Conservation (phyloP, 2,329 filamentous ascomycete species). For the Penicillium brasilianum region DNA sequence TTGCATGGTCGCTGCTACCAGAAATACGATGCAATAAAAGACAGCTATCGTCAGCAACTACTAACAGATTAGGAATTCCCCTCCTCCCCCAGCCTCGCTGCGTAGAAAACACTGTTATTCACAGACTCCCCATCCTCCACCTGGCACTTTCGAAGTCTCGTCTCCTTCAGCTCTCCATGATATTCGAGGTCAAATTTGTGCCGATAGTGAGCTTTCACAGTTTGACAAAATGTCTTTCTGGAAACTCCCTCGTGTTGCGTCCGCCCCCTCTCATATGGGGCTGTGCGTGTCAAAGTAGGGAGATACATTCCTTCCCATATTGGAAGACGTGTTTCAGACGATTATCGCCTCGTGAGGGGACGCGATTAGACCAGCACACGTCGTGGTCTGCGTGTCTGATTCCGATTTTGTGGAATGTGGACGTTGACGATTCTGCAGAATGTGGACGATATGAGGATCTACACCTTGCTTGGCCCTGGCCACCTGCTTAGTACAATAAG, state of each 20-base stretch:
- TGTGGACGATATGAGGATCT: constrained; percentile 5
- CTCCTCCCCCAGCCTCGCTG: background rate
- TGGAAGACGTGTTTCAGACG: background rate
- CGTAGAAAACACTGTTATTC: background rate
- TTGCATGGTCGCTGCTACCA: background rate
- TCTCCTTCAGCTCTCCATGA: constrained; percentile 46
- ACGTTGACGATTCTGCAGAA: constrained; percentile 10
- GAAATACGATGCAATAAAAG: background rate
- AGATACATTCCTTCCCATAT: constrained; percentile 44
- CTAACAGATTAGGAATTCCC: constrained; percentile 17
- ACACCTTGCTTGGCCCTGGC: background rate
- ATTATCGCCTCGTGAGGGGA: background rate
- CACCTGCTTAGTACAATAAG: background rate
- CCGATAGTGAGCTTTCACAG: constrained; percentile 43
- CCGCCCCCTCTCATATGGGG: constrained; percentile 42
- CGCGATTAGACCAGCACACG: background rate
- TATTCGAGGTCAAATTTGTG: constrained; percentile 53
- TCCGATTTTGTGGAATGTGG: constrained; percentile 14
- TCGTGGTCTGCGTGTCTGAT: background rate
- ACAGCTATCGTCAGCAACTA: background rate
- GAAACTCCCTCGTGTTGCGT: constrained; percentile 52
- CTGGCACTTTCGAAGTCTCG: constrained; percentile 54
- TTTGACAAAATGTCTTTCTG: constrained; percentile 33
- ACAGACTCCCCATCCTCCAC: background rate
- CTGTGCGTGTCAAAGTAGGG: constrained; percentile 52